A percentile compares a stretch with the other conserved stretches of the same genome.
Evolutionary conservation across 2,329 filamentous ascomycete genomes (phyloP).

Genomic region (Penicillium psychrosexuale): DNA sequence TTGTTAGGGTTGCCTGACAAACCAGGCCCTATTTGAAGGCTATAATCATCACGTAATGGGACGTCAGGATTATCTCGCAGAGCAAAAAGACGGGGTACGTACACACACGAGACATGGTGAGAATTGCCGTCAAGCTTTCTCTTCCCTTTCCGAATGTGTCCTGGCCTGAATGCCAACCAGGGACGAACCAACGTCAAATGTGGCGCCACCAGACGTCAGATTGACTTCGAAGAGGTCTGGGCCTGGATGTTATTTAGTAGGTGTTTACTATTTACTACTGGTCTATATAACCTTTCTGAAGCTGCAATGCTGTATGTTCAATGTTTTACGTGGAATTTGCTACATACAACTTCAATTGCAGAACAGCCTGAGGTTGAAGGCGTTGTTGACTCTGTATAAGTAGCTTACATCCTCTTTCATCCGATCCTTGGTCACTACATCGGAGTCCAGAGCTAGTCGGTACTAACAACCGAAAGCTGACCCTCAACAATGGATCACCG

Average conservation of each 20-base stretch:
- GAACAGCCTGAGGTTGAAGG: background rate
- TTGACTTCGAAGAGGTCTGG: slow-evolving; percentile 24
- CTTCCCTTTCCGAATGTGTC: slow-evolving; percentile 14
- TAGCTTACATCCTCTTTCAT: background rate
- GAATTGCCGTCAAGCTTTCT: slow-evolving; percentile 17
- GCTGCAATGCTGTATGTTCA: background rate
- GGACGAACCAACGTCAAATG: slow-evolving; percentile 9
- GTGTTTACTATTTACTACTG: background rate
- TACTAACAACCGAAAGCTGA: slow-evolving; percentile 17
- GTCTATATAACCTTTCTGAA: background rate
- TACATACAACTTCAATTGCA: background rate
- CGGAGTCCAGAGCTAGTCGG: slow-evolving; percentile 21
- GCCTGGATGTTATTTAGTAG: background rate
- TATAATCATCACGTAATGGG: slow-evolving; percentile 22
- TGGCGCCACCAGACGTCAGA: slow-evolving; percentile 24
- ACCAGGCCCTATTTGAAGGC: background rate
- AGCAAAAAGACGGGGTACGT: background rate
- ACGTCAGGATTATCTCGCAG: slow-evolving; percentile 25
- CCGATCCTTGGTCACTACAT: slow-evolving; percentile 1
- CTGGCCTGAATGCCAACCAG: slow-evolving; percentile 14
- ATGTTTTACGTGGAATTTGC: background rate
- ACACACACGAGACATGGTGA: background rate
- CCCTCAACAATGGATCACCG: slow-evolving; percentile 9
- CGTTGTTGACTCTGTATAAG: background rate
- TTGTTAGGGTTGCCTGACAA: background rate